Evolutionary conservation across 371 early-diverging fungal genomes (phyloP).

Genomic region (Synchytrium microbalum): DNA sequence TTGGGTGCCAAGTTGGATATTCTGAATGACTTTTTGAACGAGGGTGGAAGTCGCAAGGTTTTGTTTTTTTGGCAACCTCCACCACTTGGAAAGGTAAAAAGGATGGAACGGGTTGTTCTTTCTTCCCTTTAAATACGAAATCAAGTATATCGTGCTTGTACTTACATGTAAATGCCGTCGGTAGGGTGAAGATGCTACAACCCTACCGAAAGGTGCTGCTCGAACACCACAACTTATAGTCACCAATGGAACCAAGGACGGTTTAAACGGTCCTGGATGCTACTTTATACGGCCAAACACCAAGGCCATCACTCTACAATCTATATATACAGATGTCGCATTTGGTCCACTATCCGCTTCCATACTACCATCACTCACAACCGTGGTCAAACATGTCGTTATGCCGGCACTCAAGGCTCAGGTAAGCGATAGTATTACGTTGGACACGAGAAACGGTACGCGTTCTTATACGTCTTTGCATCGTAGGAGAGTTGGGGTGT

Average conservation of each 20-base stretch:
- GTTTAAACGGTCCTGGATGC: conserved; percentile 40
- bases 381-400: conserved; percentile 47
- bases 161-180: conserved; percentile 13
- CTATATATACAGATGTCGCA: conserved; percentile 38
- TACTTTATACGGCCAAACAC: conserved; percentile 42
- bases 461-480: background rate
- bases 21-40: conserved; percentile 50
- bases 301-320: conserved; percentile 44
- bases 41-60: conserved; percentile 38
- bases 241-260: conserved; percentile 37
- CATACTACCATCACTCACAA: conserved; percentile 44
- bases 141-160: background rate
- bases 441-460: background rate
- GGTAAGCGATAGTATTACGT: conserved; percentile 22
- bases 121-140: background rate
- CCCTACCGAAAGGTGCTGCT: conserved; percentile 12
- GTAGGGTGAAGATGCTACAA: background rate
- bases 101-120: conserved; percentile 13
- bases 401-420: conserved; percentile 48
- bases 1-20: conserved; percentile 45
- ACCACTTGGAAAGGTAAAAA: conserved; percentile 14
- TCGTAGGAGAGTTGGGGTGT: conserved; percentile 57
- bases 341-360: conserved; percentile 40
- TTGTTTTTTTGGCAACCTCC: conserved; percentile 48
- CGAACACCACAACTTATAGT: conserved; percentile 33